phyloP scores from a whole-genome alignment of 2,329 filamentous ascomycete species.

The Xylaria digitata region DNA sequence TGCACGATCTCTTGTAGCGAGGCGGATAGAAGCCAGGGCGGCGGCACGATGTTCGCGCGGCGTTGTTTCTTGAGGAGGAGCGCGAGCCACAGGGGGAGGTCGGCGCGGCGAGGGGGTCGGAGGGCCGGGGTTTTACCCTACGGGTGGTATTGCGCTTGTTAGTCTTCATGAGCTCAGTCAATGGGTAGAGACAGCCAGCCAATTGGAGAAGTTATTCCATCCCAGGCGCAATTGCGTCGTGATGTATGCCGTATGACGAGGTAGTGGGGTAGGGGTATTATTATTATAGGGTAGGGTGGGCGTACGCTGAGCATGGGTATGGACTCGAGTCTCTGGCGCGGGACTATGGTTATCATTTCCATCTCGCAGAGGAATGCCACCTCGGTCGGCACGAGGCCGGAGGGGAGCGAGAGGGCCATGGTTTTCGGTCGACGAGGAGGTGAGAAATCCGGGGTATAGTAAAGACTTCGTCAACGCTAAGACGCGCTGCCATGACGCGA shows the following conservation, averaged over 20 bases:
- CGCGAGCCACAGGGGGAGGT: conserved; percentile 92
- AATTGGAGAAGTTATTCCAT: conserved; percentile 7
- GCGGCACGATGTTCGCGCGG: conserved; percentile 91
- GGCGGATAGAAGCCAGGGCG: conserved; percentile 84
- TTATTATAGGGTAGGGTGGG: background rate
- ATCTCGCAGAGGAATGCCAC: conserved; percentile 97
- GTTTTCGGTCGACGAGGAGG: conserved; percentile 12
- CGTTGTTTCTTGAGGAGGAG: conserved; percentile 94
- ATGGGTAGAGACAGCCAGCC: background rate
- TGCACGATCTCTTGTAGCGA: conserved; percentile 82
- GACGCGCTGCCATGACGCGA: conserved; percentile 33
- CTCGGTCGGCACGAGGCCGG: conserved; percentile 82
- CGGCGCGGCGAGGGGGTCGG: conserved; percentile 81
- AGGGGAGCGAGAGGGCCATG: conserved; percentile 49
- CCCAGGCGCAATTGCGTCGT: conserved; percentile 19
- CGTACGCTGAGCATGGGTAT: conserved; percentile 88
- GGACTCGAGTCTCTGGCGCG: conserved; percentile 87
- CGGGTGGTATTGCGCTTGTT: background rate
- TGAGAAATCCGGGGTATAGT: conserved; percentile 14
- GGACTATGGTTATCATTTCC: conserved; percentile 93
- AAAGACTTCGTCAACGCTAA: background rate
- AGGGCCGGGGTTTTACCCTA: conserved; percentile 80
- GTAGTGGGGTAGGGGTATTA: conserved; percentile 26
- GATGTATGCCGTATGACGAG: conserved; percentile 33
- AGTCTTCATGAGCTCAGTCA: background rate